phyloP scores from a whole-genome alignment of 1,139 yeast genomes.

The Neolecta irregularis region DNA sequence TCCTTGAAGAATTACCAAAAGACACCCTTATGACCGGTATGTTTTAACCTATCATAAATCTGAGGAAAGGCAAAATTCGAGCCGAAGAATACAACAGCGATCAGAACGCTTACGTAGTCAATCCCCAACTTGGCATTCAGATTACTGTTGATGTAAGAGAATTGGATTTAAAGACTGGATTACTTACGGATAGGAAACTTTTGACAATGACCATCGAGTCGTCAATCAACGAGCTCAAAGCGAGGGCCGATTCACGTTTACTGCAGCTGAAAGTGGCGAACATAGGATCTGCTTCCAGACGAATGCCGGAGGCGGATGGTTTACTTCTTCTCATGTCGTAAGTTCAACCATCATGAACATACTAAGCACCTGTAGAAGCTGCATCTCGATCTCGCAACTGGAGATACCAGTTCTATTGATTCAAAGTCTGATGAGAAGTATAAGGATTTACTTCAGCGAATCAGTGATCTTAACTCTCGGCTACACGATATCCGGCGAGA shows the following conservation, averaged over 20 bases:
- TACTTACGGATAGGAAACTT: constrained; percentile 40
- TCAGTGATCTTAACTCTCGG: constrained; percentile 39
- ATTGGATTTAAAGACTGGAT: constrained; percentile 6
- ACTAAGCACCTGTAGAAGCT: too few species aligned
- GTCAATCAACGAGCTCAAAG: constrained; percentile 48
- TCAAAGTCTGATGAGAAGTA: constrained; percentile 31
- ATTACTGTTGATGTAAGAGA: constrained; percentile 39
- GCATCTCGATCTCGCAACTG: constrained; percentile 36
- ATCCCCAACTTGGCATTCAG: constrained; percentile 32
- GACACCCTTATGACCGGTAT: constrained; percentile 44
- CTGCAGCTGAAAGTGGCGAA: constrained; percentile 56
- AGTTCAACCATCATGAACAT: too few species aligned
- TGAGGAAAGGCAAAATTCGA: constrained; percentile 29
- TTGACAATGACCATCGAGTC: constrained; percentile 53
- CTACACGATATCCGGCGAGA: constrained; percentile 45
- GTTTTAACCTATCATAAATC: constrained; percentile 11
- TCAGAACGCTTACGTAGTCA: constrained; percentile 32
- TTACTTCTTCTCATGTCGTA: constrained; percentile 22
- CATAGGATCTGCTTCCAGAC: constrained; percentile 52
- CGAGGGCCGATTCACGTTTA: constrained; percentile 50
- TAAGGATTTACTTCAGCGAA: constrained; percentile 36
- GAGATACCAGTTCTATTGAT: constrained; percentile 38
- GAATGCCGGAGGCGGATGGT: constrained; percentile 45
- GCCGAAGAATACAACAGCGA: constrained; percentile 41
- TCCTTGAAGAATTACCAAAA: constrained; percentile 45